Evolutionary conservation across 805 yeast genomes (phyloP).

Genomic region (Sporopachydermia lactativora): DNA sequence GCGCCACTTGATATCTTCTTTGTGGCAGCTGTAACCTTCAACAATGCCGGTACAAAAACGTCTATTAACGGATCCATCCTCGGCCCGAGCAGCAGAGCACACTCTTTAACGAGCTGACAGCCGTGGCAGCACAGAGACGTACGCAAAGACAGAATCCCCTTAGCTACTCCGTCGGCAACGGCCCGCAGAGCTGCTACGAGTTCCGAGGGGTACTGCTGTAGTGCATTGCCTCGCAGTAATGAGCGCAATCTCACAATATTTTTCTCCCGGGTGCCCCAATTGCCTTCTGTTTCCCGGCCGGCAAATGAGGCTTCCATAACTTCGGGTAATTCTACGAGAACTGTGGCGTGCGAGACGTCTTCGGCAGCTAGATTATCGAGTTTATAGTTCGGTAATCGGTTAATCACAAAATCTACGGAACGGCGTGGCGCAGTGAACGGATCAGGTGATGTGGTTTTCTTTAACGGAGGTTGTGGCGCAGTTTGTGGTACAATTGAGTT

Average conservation of each 20-base stretch:
- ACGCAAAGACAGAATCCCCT: constrained; percentile 58
- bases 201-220: constrained; percentile 20
- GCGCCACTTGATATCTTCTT: constrained; percentile 49
- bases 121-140: constrained; percentile 72
- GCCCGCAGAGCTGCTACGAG: constrained; percentile 23
- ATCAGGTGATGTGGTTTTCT: constrained; percentile 7
- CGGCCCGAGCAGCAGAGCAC: constrained; percentile 14
- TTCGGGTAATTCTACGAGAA: constrained; percentile 18
- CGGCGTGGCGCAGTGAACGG: constrained; percentile 4
- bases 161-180: constrained; percentile 46
- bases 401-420: constrained; percentile 8
- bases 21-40: constrained; percentile 42
- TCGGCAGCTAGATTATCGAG: constrained; percentile 26
- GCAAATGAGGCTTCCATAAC: constrained; percentile 29
- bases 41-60: constrained; percentile 29
- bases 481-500: constrained; percentile 4
- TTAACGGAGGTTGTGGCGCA: constrained; percentile 12
- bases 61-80: constrained; percentile 29
- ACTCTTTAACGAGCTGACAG: constrained; percentile 64
- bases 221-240: constrained; percentile 43
- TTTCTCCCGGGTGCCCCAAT: constrained; percentile 69
- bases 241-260: constrained; percentile 42
- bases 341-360: constrained; percentile 17
- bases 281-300: constrained; percentile 74
- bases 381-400: constrained; percentile 20